phyloP scores from a whole-genome alignment of 2,329 filamentous ascomycete genomes.

The Aureobasidium leucospermi region DNA sequence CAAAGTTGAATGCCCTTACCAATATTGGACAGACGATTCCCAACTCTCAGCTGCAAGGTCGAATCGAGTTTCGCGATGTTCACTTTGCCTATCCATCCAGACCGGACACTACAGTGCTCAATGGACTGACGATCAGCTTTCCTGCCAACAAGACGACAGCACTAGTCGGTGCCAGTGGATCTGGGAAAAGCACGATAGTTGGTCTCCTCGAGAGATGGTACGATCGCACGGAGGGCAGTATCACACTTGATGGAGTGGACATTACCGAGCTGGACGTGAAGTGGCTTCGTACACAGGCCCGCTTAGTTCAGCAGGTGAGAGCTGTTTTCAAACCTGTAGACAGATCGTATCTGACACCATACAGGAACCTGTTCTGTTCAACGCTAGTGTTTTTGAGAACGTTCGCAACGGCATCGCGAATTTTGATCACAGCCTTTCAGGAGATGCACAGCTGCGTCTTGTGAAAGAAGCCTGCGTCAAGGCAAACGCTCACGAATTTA shows the following conservation, averaged over 20 bases:
- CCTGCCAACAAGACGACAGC: slow-evolving; percentile 90
- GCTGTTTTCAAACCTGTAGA: no score
- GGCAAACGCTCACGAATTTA: slow-evolving; percentile 91
- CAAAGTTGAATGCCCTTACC: no score
- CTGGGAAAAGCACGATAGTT: slow-evolving; percentile 92
- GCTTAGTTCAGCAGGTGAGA: slow-evolving; percentile 60
- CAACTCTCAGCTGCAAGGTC: no score
- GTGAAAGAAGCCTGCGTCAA: slow-evolving; percentile 75
- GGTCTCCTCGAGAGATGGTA: slow-evolving; percentile 88
- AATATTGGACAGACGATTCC: no score
- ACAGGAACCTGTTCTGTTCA: slow-evolving; percentile 90
- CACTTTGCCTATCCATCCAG: slow-evolving; percentile 56
- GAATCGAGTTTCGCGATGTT: no score
- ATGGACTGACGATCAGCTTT: slow-evolving; percentile 80
- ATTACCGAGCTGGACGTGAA: slow-evolving; percentile 85
- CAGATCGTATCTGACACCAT: no score
- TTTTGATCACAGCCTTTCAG: no score
- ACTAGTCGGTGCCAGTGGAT: slow-evolving; percentile 90
- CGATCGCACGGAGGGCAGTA: slow-evolving; percentile 65
- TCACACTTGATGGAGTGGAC: slow-evolving; percentile 78
- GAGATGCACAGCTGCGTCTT: slow-evolving; percentile 63
- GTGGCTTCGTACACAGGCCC: slow-evolving; percentile 82
- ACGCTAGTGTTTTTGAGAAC: slow-evolving; percentile 75
- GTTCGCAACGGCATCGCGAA: slow-evolving; percentile 46
- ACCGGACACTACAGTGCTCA: slow-evolving; percentile 85